Conservation (phyloP, 768 basidiomycete genomes). For the Suillus occidentalis region DNA sequence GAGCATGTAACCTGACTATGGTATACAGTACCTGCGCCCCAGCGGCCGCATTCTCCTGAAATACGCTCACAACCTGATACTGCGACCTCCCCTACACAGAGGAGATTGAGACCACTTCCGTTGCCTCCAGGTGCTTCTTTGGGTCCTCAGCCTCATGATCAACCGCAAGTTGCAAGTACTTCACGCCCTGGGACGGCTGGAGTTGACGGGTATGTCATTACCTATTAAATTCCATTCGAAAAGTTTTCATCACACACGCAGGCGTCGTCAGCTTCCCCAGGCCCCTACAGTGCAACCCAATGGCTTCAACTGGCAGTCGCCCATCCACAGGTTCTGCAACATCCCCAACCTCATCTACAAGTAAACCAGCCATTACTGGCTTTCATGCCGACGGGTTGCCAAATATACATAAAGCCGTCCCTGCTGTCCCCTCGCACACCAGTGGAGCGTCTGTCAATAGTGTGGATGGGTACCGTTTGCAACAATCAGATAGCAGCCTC, state of each 20-base stretch:
- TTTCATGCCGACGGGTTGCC: slow-evolving; percentile 19
- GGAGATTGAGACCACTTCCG: slow-evolving; percentile 29
- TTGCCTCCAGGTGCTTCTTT: slow-evolving; percentile 24
- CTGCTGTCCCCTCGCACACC: slow-evolving; percentile 22
- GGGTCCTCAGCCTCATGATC: slow-evolving; percentile 16
- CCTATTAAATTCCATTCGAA: not conserved
- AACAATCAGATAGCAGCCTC: slow-evolving; percentile 7
- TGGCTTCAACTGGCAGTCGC: slow-evolving; percentile 14
- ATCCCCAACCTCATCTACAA: slow-evolving; percentile 16
- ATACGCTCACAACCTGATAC: slow-evolving; percentile 21
- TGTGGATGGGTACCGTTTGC: slow-evolving; percentile 10
- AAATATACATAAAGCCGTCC: slow-evolving; percentile 33
- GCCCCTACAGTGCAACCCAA: slow-evolving; percentile 23
- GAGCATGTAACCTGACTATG: slow-evolving; percentile 1
- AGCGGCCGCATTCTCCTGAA: slow-evolving; percentile 19
- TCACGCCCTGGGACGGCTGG: slow-evolving; percentile 28
- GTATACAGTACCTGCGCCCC: slow-evolving; percentile 9
- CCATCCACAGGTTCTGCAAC: slow-evolving; percentile 23
- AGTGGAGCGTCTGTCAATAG: slow-evolving; percentile 13
- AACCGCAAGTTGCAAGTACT: slow-evolving; percentile 10
- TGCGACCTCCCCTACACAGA: slow-evolving; percentile 31
- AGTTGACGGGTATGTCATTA: slow-evolving; percentile 24
- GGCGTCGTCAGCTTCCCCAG: slow-evolving; percentile 31
- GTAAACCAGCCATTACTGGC: slow-evolving; percentile 12
- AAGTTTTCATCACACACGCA: slow-evolving; percentile 9